Conservation (phyloP, 164 flowering plant species). For the Saururus chinensis region DNA sequence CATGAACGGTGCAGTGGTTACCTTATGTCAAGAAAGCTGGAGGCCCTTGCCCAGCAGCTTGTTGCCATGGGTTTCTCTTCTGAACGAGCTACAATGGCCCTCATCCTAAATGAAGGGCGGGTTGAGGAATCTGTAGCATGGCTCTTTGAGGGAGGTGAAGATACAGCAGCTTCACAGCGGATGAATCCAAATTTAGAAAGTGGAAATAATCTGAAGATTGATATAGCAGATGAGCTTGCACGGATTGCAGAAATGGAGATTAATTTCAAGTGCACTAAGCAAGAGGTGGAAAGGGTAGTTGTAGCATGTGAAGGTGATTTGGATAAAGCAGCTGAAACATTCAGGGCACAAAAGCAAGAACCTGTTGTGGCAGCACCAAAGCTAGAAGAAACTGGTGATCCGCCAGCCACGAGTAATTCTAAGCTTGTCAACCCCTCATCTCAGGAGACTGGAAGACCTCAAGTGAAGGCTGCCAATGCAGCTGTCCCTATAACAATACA, state of each 20-base stretch:
- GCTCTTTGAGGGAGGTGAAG: conserved; percentile 78
- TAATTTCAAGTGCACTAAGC: conserved; percentile 53
- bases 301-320: conserved; percentile 86
- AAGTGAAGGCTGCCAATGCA: conserved; percentile 18
- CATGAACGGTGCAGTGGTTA: conserved; percentile 77
- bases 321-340: conserved; percentile 56
- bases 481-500: conserved; percentile 25
- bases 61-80: conserved; percentile 86
- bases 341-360: conserved; percentile 50
- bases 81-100: conserved; percentile 85
- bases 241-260: conserved; percentile 64
- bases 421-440: conserved; percentile 14
- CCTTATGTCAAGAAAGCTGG: conserved; percentile 87
- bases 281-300: conserved; percentile 83
- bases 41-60: conserved; percentile 75
- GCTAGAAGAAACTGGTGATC: conserved; percentile 52
- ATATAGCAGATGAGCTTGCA: conserved; percentile 79
- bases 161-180: conserved; percentile 25
- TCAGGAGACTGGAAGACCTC: conserved; percentile 23
- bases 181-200: conserved; percentile 23
- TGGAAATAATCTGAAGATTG: conserved; percentile 65
- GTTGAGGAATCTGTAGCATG: conserved; percentile 80
- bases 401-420: conserved; percentile 15
- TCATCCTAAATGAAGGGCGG: conserved; percentile 77
- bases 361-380: conserved; percentile 29